These are phyloP conservation scores for Volutella citrinella DNA, from an alignment of 2,329 filamentous ascomycete genomes.

Conservation along the genomic window DNA sequence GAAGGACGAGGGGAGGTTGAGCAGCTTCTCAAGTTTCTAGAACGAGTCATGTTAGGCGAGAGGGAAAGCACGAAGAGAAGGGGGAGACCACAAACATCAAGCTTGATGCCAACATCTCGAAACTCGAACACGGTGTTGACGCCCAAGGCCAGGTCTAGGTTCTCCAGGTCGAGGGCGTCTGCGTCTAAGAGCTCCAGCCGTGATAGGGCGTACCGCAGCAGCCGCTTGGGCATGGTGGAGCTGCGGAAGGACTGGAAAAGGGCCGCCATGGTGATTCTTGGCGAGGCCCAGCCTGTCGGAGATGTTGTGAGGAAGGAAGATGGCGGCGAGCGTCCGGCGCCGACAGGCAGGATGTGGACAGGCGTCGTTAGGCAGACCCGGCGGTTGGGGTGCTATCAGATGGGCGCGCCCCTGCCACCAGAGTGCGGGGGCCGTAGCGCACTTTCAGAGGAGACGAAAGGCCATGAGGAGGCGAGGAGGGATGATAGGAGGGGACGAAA, in stretches of 20 bases:
- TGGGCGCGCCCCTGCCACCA: constrained; percentile 31
- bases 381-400: constrained; percentile 30
- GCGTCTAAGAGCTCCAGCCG: constrained; percentile 85
- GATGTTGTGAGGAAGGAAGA: too few species aligned
- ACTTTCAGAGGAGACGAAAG: constrained; percentile 26
- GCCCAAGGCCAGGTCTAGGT: constrained; percentile 79
- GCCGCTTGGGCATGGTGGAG: constrained; percentile 81
- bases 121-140: constrained; percentile 81
- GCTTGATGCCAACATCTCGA: constrained; percentile 76
- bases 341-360: too few species aligned
- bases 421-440: constrained; percentile 33
- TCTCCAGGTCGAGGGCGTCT: constrained; percentile 80
- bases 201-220: constrained; percentile 82
- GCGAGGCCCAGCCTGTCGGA: constrained; percentile 6
- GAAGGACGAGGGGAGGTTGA: constrained; percentile 72
- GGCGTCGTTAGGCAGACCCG: constrained; percentile 22
- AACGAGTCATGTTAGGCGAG: too few species aligned
- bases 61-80: too few species aligned
- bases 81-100: constrained; percentile 57
- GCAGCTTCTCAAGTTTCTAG: constrained; percentile 76
- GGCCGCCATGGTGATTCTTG: constrained; percentile 63
- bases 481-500: not conserved
- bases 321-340: too few species aligned
- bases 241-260: constrained; percentile 64
- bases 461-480: constrained; percentile 15